These are phyloP conservation scores for Fusarium nodosum DNA, from an alignment of 2,329 filamentous ascomycete genomes.

Conservation along the genomic window DNA sequence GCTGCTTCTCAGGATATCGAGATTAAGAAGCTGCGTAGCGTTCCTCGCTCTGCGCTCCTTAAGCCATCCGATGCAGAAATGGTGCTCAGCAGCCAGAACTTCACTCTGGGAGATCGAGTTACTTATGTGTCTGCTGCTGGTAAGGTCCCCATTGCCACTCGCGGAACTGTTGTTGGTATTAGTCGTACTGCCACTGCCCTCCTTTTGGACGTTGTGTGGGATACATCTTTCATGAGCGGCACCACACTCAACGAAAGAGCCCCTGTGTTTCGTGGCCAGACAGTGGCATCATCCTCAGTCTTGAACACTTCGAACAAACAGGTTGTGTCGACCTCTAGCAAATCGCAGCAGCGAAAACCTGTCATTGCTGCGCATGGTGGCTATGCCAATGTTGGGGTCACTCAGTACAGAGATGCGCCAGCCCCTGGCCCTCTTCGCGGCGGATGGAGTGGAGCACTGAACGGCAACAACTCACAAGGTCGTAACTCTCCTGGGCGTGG, in stretches of 20 bases:
- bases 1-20: conserved; percentile 66
- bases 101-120: conserved; percentile 88
- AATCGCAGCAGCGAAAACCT: conserved; percentile 64
- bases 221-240: conserved; percentile 96
- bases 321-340: conserved; percentile 75
- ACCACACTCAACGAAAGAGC: conserved; percentile 92
- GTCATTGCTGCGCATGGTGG: conserved; percentile 64
- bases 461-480: conserved; percentile 60
- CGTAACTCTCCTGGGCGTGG: conserved; percentile 56
- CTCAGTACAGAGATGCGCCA: conserved; percentile 72
- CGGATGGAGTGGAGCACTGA: conserved; percentile 69
- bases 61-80: conserved; percentile 98
- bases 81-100: conserved; percentile 85
- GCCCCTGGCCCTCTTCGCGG: conserved; percentile 68
- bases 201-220: conserved; percentile 92
- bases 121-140: conserved; percentile 94
- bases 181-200: conserved; percentile 87
- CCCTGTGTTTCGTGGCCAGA: conserved; percentile 93
- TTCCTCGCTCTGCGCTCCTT: conserved; percentile 88
- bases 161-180: conserved; percentile 94
- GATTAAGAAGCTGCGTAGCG: conserved; percentile 79
- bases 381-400: conserved; percentile 68
- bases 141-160: conserved; percentile 91
- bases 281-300: conserved; percentile 87
- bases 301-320: conserved; percentile 89